phyloP scores from a whole-genome alignment of 257 asterid species.

The Solanum peruvianum region DNA sequence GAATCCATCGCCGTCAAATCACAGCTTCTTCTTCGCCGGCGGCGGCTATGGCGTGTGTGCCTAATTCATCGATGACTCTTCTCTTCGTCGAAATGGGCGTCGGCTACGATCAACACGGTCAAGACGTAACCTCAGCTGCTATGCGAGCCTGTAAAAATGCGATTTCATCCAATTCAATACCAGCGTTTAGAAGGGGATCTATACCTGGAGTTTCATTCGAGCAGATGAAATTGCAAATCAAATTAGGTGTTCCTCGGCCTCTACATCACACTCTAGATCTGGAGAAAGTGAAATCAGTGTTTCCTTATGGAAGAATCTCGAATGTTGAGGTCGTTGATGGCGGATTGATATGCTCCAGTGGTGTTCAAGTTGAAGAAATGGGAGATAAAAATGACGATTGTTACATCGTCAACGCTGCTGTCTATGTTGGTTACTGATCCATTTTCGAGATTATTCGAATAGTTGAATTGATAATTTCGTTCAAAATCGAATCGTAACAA shows the following conservation, averaged over 20 bases:
- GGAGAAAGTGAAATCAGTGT: constrained; percentile 79
- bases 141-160: constrained; percentile 92
- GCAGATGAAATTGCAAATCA: constrained; percentile 92
- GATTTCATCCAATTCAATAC: constrained; percentile 84
- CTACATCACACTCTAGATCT: constrained; percentile 65
- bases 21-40: neutral
- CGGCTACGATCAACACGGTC: constrained; percentile 98
- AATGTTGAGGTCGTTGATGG: constrained; percentile 83
- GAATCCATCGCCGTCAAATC: neutral
- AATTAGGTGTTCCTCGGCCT: constrained; percentile 75
- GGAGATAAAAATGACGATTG: constrained; percentile 89
- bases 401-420: constrained; percentile 92
- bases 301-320: constrained; percentile 87
- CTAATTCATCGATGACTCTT: constrained; percentile 55
- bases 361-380: constrained; percentile 92
- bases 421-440: constrained; percentile 73
- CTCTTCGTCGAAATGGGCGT: constrained; percentile 98
- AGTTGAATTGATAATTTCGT: neutral
- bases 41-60: neutral
- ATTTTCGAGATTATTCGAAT: neutral
- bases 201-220: constrained; percentile 89
- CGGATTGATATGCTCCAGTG: constrained; percentile 87
- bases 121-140: constrained; percentile 84
- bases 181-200: constrained; percentile 82
- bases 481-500: neutral